Evolutionary conservation across 2,329 filamentous ascomycete species (phyloP).

Genomic region (Cladosporium sp.): DNA sequence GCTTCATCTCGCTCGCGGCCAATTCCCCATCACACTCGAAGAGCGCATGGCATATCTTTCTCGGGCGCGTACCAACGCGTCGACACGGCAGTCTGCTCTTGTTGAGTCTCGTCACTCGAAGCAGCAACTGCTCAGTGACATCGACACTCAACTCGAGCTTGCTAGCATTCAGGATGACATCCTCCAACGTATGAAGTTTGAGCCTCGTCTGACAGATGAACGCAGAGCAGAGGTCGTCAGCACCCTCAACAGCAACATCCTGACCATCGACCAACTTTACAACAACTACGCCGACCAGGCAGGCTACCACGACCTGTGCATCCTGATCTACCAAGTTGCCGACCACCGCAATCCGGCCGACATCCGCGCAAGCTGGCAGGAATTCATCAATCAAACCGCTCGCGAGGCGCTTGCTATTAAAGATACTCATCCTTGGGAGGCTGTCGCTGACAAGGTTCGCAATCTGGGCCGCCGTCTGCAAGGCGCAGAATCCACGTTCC

Average conservation of each 20-base stretch:
- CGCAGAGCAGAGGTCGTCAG: conserved; percentile 58
- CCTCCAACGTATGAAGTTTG: conserved; percentile 67
- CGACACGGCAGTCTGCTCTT: conserved; percentile 70
- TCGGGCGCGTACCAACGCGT: conserved; percentile 85
- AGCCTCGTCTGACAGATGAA: conserved; percentile 60
- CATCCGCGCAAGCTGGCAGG: conserved; percentile 78
- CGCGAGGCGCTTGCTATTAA: conserved; percentile 40
- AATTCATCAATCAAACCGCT: conserved; percentile 64
- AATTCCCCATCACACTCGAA: conserved; percentile 71
- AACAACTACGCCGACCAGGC: conserved; percentile 87
- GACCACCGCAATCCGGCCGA: conserved; percentile 85
- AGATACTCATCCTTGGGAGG: conserved; percentile 59
- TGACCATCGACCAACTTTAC: conserved; percentile 79
- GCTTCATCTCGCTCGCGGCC: conserved; percentile 72
- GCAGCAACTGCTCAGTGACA: conserved; percentile 77
- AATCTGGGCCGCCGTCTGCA: conserved; percentile 49
- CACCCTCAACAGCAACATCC: conserved; percentile 67
- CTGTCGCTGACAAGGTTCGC: conserved; percentile 56
- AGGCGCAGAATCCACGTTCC: conserved; percentile 27
- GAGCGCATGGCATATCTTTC: conserved; percentile 85
- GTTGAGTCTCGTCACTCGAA: conserved; percentile 54
- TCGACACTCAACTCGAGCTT: conserved; percentile 80
- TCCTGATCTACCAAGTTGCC: conserved; percentile 85
- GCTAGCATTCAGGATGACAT: conserved; percentile 94
- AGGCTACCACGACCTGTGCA: conserved; percentile 86